Conservation (phyloP, 371 early-diverging fungal species). For the Blyttiomyces sp. region DNA sequence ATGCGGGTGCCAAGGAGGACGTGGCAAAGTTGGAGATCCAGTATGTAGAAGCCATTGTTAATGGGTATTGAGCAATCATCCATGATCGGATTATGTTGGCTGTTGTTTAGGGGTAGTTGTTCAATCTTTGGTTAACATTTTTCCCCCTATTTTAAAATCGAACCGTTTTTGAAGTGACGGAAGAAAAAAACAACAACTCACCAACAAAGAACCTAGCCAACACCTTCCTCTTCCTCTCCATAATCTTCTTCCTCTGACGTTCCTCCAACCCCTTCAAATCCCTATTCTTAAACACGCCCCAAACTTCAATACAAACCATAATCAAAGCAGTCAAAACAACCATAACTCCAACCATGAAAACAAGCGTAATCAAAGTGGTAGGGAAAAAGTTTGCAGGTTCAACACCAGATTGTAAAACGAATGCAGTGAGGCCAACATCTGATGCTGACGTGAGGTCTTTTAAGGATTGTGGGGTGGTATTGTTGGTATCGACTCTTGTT, state of each 20-base stretch:
- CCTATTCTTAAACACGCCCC: not conserved
- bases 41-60: conserved; percentile 6
- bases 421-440: conserved; percentile 7
- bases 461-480: not conserved
- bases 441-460: not conserved
- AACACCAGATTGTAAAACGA: not conserved
- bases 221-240: not conserved
- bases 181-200: not conserved
- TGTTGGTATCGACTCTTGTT: not conserved
- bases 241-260: not conserved
- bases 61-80: conserved; percentile 12
- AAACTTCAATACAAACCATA: not conserved
- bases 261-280: not conserved
- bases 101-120: too few species aligned
- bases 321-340: not conserved
- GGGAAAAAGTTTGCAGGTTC: conserved; percentile 6
- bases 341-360: not conserved
- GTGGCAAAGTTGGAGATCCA: conserved; percentile 13
- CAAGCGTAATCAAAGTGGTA: not conserved
- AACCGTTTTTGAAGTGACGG: too few species aligned
- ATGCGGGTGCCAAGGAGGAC: not conserved
- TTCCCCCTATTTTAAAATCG: too few species aligned
- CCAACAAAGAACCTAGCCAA: conserved; percentile 10
- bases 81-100: conserved; percentile 12
- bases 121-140: too few species aligned